A percentile compares a stretch with the other conserved stretches of the same genome.
Evolutionary conservation across 495 filamentous ascomycete genomes (phyloP).

Genomic region (Hypoxylon rickii): DNA sequence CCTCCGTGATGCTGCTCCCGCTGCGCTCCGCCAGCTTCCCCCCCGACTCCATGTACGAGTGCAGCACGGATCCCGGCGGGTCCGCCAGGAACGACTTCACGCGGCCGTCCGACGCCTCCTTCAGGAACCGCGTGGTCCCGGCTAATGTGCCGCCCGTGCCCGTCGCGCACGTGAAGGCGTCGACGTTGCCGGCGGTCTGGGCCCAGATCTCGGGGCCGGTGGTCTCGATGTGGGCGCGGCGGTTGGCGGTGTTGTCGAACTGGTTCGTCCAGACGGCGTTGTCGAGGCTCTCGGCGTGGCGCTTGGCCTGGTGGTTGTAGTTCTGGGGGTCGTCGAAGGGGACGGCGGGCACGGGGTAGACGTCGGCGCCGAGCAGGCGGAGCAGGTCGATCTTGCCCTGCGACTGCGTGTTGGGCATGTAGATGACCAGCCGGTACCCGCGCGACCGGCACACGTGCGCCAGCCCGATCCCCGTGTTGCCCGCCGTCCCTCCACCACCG

Average conservation of each 20-base stretch:
- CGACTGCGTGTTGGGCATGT: conserved; percentile 99
- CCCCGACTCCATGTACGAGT: conserved; percentile 86
- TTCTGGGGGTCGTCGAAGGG: conserved; percentile 96
- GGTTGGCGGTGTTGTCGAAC: conserved; percentile 95
- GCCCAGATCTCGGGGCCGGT: conserved; percentile 97
- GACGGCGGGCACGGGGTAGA: conserved; percentile 95
- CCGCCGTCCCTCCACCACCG: conserved; percentile 96
- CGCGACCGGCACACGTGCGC: conserved; percentile 94
- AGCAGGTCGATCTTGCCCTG: conserved; percentile 97
- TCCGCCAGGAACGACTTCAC: conserved; percentile 94
- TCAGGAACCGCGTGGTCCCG: conserved; percentile 86
- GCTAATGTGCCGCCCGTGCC: conserved; percentile 93
- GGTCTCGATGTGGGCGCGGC: conserved; percentile 92
- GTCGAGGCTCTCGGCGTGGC: conserved; percentile 81
- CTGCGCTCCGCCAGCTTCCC: conserved; percentile 80
- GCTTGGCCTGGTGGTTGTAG: conserved; percentile 93
- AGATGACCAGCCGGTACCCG: conserved; percentile 94
- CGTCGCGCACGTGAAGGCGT: conserved; percentile 94
- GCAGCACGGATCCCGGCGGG: conserved; percentile 88
- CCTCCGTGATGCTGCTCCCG: conserved; percentile 93
- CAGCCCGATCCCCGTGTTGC: conserved; percentile 96
- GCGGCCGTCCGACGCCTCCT: conserved; percentile 74
- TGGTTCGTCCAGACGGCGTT: conserved; percentile 99
- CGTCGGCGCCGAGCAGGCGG: conserved; percentile 90
- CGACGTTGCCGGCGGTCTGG: conserved; percentile 85